These are phyloP conservation scores for Martensiomyces pterosporus DNA, from an alignment of 192 early-diverging fungal genomes.

Conservation along the genomic window DNA sequence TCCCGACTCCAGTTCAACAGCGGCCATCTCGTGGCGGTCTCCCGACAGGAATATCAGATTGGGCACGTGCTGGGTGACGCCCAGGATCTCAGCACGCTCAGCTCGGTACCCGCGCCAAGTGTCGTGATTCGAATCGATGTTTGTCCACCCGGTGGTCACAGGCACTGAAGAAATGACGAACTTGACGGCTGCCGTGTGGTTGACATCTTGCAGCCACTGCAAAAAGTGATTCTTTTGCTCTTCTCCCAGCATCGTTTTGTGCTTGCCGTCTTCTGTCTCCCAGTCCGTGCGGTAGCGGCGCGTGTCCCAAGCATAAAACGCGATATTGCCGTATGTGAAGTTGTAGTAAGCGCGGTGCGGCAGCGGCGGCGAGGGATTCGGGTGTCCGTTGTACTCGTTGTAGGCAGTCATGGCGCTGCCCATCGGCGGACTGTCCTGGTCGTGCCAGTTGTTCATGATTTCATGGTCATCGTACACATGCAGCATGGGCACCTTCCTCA, in stretches of 20 bases:
- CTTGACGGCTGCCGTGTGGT: slow-evolving; percentile 50
- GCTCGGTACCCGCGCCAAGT: slow-evolving; percentile 51
- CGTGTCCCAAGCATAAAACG: slow-evolving; percentile 51
- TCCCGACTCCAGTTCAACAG: slow-evolving; percentile 34
- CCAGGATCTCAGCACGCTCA: slow-evolving; percentile 47
- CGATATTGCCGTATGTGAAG: slow-evolving; percentile 45
- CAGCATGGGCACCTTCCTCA: slow-evolving; percentile 40
- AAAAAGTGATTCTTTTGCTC: slow-evolving; percentile 46
- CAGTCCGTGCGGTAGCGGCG: slow-evolving; percentile 51
- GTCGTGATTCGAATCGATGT: slow-evolving; percentile 40
- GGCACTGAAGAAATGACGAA: slow-evolving; percentile 51
- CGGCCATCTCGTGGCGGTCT: slow-evolving; percentile 54
- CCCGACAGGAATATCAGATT: slow-evolving; percentile 48
- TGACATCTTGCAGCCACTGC: slow-evolving; percentile 41
- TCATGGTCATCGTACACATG: slow-evolving; percentile 56
- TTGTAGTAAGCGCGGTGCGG: slow-evolving; percentile 38
- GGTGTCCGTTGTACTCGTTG: slow-evolving; percentile 46
- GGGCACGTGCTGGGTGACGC: slow-evolving; percentile 27
- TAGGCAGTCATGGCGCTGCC: slow-evolving; percentile 43
- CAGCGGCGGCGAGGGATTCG: slow-evolving; percentile 26
- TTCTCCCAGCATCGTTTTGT: slow-evolving; percentile 40
- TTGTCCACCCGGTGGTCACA: slow-evolving; percentile 43
- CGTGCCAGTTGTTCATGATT: slow-evolving; percentile 53
- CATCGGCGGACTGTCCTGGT: slow-evolving; percentile 30
- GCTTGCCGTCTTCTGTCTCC: slow-evolving; percentile 6